These are phyloP conservation scores for Kodamaea hsintzibuensis DNA, from an alignment of 805 yeast genomes.

Conservation along the genomic window DNA sequence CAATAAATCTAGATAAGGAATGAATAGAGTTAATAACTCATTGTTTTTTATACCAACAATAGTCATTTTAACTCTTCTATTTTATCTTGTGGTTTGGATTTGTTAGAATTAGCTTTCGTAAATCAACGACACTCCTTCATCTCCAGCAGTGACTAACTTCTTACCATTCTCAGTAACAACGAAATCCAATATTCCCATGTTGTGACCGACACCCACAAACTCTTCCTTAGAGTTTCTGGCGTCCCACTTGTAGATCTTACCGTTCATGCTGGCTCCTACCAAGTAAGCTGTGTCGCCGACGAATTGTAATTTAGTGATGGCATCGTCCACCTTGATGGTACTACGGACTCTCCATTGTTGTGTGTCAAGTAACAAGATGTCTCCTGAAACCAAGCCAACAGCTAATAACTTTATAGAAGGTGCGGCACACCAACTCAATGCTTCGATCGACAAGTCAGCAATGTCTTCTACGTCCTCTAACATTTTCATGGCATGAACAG, in stretches of 20 bases:
- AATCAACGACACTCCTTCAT: conserved; percentile 89
- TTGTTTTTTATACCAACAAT: too few relatives aligned
- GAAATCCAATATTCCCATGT: conserved; percentile 91
- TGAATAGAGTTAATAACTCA: too few relatives aligned
- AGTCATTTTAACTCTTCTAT: too few relatives aligned
- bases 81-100: too few relatives aligned
- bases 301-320: conserved; percentile 79
- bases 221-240: conserved; percentile 78
- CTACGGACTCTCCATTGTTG: conserved; percentile 85
- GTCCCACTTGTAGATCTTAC: conserved; percentile 84
- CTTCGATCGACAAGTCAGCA: conserved; percentile 49
- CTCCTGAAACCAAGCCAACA: conserved; percentile 87
- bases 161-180: conserved; percentile 64
- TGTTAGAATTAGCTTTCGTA: conserved; percentile 42
- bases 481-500: conserved; percentile 66
- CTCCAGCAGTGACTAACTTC: conserved; percentile 88
- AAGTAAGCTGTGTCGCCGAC: conserved; percentile 57
- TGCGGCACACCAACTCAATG: conserved; percentile 71
- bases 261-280: conserved; percentile 79
- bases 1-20: neutral
- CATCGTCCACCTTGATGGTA: conserved; percentile 68
- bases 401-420: conserved; percentile 66
- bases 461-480: conserved; percentile 52
- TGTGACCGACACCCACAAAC: conserved; percentile 86
- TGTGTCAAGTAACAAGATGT: conserved; percentile 77